These are phyloP conservation scores for Verticillium klebahnii DNA, from an alignment of 2,329 filamentous ascomycete species.

Conservation along the genomic window DNA sequence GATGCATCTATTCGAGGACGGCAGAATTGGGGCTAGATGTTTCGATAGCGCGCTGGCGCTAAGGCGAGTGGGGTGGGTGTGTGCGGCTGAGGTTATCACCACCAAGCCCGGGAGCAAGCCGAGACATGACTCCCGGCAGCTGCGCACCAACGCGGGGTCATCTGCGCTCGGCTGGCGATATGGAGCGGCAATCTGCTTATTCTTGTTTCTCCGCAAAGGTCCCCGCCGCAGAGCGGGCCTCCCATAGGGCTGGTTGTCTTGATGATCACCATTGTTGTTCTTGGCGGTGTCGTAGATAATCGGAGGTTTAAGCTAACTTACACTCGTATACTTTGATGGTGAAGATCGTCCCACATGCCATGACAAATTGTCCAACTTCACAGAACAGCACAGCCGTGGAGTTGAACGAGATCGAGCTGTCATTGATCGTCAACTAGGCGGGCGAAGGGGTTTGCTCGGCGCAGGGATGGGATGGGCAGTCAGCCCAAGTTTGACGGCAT, in stretches of 20 bases:
- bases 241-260: not conserved
- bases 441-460: not conserved
- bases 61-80: not conserved
- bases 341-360: not conserved
- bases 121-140: not conserved
- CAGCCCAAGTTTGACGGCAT: not conserved
- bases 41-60: conserved; percentile 1
- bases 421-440: not conserved
- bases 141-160: not conserved
- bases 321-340: not conserved
- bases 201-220: not conserved
- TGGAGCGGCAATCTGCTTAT: not conserved
- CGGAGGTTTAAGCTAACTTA: not conserved
- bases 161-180: not conserved
- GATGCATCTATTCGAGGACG: not conserved
- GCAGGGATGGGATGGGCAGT: not conserved
- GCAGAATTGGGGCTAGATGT: not conserved
- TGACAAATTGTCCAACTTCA: not conserved
- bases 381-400: not conserved
- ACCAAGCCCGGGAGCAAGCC: not conserved
- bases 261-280: not conserved
- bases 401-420: not conserved
- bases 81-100: conserved; percentile 1
- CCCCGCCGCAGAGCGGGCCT: not conserved
- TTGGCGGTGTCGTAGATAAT: not conserved